Evolutionary conservation across 306 rosid species (phyloP).

Genomic region (Ammopiptanthus mongolicus): DNA sequence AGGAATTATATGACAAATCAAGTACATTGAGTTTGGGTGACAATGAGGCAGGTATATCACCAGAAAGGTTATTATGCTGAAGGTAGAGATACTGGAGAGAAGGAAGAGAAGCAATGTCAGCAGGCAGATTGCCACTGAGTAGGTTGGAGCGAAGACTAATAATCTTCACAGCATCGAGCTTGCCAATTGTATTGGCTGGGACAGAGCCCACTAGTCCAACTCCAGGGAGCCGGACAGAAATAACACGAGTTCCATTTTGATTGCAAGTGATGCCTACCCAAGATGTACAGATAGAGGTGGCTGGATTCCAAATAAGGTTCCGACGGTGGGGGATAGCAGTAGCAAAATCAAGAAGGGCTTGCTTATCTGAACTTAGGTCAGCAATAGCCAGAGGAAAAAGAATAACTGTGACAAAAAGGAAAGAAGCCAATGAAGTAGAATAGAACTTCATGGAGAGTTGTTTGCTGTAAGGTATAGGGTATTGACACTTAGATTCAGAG

Average conservation of each 20-base stretch:
- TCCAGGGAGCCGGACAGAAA: constrained; percentile 71
- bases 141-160: constrained; percentile 89
- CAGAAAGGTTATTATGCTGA: constrained; percentile 82
- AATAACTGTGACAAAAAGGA: constrained; percentile 36
- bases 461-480: constrained; percentile 17
- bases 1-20: constrained; percentile 80
- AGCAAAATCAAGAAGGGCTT: constrained; percentile 68
- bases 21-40: constrained; percentile 57
- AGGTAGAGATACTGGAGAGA: constrained; percentile 66
- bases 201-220: constrained; percentile 72
- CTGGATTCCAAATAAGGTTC: constrained; percentile 47
- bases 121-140: constrained; percentile 63
- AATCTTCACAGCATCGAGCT: constrained; percentile 56
- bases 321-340: constrained; percentile 65
- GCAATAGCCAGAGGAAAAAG: constrained; percentile 49
- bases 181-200: constrained; percentile 70
- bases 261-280: constrained; percentile 69
- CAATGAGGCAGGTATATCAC: constrained; percentile 66
- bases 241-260: constrained; percentile 42
- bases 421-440: constrained; percentile 30
- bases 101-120: constrained; percentile 77
- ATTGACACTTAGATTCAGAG: constrained; percentile 26
- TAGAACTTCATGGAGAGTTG: constrained; percentile 53
- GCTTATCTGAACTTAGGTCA: constrained; percentile 64
- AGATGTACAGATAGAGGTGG: constrained; percentile 48